Evolutionary conservation across 768 basidiomycete genomes (phyloP).

Genomic region (Coprinellus micaceus): DNA sequence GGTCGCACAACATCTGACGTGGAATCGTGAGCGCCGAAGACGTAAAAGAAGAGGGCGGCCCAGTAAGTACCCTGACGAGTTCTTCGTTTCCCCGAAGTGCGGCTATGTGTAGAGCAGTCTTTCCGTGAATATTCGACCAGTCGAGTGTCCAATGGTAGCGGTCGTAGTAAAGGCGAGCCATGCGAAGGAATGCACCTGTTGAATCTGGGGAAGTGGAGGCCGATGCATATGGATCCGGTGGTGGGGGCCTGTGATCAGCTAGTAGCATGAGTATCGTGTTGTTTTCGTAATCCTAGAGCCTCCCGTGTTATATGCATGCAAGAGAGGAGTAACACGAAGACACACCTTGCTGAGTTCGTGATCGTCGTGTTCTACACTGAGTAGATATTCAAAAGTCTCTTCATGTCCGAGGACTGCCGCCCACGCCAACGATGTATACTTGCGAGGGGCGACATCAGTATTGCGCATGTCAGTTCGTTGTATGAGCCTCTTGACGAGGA

Average conservation of each 20-base stretch:
- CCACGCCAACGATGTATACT: conserved; percentile 90
- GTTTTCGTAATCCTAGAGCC: conserved; percentile 77
- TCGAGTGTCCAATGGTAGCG: conserved; percentile 84
- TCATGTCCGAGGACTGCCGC: conserved; percentile 84
- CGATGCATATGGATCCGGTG: conserved; percentile 42
- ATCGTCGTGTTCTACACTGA: conserved; percentile 87
- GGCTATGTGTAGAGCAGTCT: conserved; percentile 86
- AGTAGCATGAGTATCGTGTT: conserved; percentile 92
- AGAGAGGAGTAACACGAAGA: conserved; percentile 13
- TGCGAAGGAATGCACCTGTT: conserved; percentile 71
- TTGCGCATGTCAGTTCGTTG: conserved; percentile 88
- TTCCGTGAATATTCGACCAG: conserved; percentile 89
- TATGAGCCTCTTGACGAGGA: conserved; percentile 85
- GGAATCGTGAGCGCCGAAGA: conserved; percentile 11
- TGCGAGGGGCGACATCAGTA: conserved; percentile 69
- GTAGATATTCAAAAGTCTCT: conserved; percentile 89
- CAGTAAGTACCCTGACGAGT: conserved; percentile 68
- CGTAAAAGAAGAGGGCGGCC: not conserved
- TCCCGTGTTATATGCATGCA: conserved; percentile 4
- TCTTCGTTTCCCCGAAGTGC: conserved; percentile 87
- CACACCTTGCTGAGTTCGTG: conserved; percentile 86
- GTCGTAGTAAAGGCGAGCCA: conserved; percentile 85
- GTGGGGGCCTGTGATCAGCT: conserved; percentile 69
- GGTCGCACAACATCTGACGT: conserved; percentile 80
- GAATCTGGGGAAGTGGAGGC: conserved; percentile 54